Conservation (phyloP, 108 stramenopile genomes). For the Conticribra weissflogii region DNA sequence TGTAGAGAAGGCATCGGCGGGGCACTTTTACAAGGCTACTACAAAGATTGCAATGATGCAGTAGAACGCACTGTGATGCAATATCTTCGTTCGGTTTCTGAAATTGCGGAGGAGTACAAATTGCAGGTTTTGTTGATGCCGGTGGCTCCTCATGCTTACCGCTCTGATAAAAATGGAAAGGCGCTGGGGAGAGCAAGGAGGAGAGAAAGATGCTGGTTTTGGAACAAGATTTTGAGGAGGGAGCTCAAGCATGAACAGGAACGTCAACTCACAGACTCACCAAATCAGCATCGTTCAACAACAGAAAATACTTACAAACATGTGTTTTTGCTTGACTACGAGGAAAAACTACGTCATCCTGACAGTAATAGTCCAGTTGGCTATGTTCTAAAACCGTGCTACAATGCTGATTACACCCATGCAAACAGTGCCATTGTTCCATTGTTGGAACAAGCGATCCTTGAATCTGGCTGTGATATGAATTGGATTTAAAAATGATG, state of each 20-base stretch:
- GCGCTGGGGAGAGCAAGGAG: constrained; percentile 47
- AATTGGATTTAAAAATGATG: constrained; percentile 9
- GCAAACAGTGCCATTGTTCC: constrained; percentile 58
- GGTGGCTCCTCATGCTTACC: constrained; percentile 60
- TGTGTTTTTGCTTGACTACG: constrained; percentile 55
- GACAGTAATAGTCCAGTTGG: constrained; percentile 39
- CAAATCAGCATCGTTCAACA: too few species aligned
- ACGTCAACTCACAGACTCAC: too few species aligned
- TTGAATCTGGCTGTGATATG: constrained; percentile 38
- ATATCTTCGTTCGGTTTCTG: constrained; percentile 42
- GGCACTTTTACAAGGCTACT: constrained; percentile 45
- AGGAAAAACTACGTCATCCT: constrained; percentile 21
- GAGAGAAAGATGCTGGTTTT: constrained; percentile 45
- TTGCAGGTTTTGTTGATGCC: constrained; percentile 56
- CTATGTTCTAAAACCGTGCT: constrained; percentile 51
- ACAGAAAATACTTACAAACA: neutral
- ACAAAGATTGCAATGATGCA: constrained; percentile 39
- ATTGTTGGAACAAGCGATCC: constrained; percentile 39
- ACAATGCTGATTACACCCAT: constrained; percentile 69
- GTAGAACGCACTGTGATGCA: constrained; percentile 46
- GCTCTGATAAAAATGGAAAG: constrained; percentile 54
- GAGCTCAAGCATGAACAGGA: constrained; percentile 11
- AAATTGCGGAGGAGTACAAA: constrained; percentile 18
- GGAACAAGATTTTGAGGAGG: constrained; percentile 55
- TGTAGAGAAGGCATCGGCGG: constrained; percentile 70